Base-by-base conservation (phyloP, 129 eudicot species). In the Logfia minima region DNA sequence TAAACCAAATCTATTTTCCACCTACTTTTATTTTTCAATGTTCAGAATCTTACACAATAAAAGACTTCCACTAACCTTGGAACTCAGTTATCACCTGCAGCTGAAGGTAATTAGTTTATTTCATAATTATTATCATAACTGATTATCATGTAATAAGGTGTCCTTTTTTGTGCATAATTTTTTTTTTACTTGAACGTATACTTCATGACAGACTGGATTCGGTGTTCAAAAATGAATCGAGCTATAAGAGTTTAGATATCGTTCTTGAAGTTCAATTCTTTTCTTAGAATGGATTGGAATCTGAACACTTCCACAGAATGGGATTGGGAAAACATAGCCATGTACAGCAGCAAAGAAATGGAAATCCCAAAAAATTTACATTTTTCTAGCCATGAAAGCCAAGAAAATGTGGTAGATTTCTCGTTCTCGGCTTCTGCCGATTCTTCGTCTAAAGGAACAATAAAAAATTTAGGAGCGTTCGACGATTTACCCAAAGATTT, bases 251-350 rank as follows among this genome's bases (percentile, higher is more conserved):
- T 80, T 45, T 41, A 77, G 74, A 66, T 34, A 79, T 62, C 62
- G 41, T 75, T 71, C 18, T 34, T 74, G 59, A 79, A 71, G 67
- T 24, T 75, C 48, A 9, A 41, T 74, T 41, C 37, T 10, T 48
- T 45, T 34, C 41, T 8, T 70, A 11, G 64, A 28, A 85, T 85
- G 88, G 88, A 85, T 62, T 81, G 88, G 88, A 85, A 85, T 43
- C 65, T 82, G 48, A 81, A 82, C 59, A 69, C 81, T 75, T 61
- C 90, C 69, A 69, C 75, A 3, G 87, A 84, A 62, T 81, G 85
- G 85, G 90, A 86, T 29, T 86, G 85, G 90, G 87, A 78, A 53
- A 85, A 82, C 75, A 17, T 78, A 68, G 82, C 88, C 45, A 81
- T 84, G 69, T 84, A 83, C 74, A 66, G 77, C 68, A 74, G 48